Percentiles rank a stretch among this genome's conserved stretches.
Evolutionary conservation across 495 filamentous ascomycete species (phyloP).

Genomic region (Hyaloscypha finlandica): DNA sequence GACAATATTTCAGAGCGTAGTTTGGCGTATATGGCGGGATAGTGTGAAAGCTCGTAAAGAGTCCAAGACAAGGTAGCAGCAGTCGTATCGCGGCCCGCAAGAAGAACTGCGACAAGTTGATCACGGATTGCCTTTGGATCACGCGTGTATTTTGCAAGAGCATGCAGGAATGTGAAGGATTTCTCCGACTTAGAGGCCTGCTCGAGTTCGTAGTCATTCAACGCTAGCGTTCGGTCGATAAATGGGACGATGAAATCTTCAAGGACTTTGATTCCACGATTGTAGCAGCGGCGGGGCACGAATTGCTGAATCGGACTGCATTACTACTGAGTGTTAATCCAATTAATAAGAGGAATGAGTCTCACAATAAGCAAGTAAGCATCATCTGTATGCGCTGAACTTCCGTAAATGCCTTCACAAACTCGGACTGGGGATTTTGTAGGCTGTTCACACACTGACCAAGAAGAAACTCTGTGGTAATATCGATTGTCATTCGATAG

Average conservation of each 20-base stretch:
- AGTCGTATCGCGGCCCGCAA: slow-evolving; percentile 77
- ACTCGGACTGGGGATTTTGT: slow-evolving; percentile 38
- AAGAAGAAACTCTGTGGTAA: slow-evolving; percentile 79
- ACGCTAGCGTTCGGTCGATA: slow-evolving; percentile 61
- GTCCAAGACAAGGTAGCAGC: slow-evolving; percentile 71
- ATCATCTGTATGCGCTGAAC: slow-evolving; percentile 65
- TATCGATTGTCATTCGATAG: slow-evolving; percentile 77
- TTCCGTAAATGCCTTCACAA: slow-evolving; percentile 72
- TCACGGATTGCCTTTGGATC: slow-evolving; percentile 71
- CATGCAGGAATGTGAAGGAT: slow-evolving; percentile 76
- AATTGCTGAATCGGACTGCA: slow-evolving; percentile 52
- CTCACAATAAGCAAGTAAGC: slow-evolving; percentile 52
- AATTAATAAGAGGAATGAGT: neutral
- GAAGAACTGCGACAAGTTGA: slow-evolving; percentile 74
- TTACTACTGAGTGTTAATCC: neutral
- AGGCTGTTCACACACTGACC: slow-evolving; percentile 71
- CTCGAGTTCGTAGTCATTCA: slow-evolving; percentile 60
- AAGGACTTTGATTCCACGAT: slow-evolving; percentile 60
- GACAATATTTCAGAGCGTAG: slow-evolving; percentile 70
- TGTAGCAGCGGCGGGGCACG: slow-evolving; percentile 58
- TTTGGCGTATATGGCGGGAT: slow-evolving; percentile 62
- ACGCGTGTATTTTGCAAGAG: slow-evolving; percentile 70
- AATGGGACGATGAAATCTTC: slow-evolving; percentile 72
- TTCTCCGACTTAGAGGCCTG: slow-evolving; percentile 61
- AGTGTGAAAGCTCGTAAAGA: slow-evolving; percentile 72